Percentiles rank a stretch among this genome's conserved stretches.
These are phyloP conservation scores for Boletus sp. DNA, from an alignment of 768 basidiomycete genomes.

Conservation along the genomic window DNA sequence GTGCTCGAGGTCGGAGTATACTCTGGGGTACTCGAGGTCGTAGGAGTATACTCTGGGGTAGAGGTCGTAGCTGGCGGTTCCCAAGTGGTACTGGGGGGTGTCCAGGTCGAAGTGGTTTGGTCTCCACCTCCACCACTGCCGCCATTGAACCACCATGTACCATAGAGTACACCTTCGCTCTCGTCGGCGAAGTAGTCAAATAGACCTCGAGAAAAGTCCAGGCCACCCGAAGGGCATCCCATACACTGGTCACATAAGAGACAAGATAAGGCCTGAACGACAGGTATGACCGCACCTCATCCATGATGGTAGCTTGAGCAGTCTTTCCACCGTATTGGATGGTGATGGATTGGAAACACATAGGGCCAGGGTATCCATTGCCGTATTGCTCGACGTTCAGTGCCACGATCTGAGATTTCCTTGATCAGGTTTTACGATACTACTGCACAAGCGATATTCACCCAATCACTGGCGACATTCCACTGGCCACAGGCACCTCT, in stretches of 20 bases:
- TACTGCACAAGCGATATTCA: slow-evolving; percentile 26
- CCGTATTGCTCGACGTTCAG: slow-evolving; percentile 55
- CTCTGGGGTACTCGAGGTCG: slow-evolving; percentile 5
- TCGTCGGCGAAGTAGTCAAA: slow-evolving; percentile 57
- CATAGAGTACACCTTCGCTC: slow-evolving; percentile 53
- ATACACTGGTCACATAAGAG: slow-evolving; percentile 46
- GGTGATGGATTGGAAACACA: slow-evolving; percentile 60
- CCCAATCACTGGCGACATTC: slow-evolving; percentile 42
- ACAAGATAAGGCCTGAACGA: background rate
- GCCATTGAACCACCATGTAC: slow-evolving; percentile 55
- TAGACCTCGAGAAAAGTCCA: slow-evolving; percentile 67
- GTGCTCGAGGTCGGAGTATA: slow-evolving; percentile 24
- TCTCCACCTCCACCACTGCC: slow-evolving; percentile 30
- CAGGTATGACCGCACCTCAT: slow-evolving; percentile 43
- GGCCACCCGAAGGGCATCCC: slow-evolving; percentile 58
- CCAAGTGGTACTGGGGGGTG: slow-evolving; percentile 16
- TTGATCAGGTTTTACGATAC: background rate
- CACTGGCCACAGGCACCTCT: slow-evolving; percentile 56
- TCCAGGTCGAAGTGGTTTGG: slow-evolving; percentile 11
- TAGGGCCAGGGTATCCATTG: slow-evolving; percentile 55
- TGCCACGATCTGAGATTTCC: slow-evolving; percentile 47
- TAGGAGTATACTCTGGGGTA: slow-evolving; percentile 18
- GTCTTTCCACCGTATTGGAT: slow-evolving; percentile 62
- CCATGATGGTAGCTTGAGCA: slow-evolving; percentile 54
- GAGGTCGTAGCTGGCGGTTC: slow-evolving; percentile 22